Percentiles rank a stretch among this genome's conserved stretches.
Conservation (phyloP, 192 early-diverging fungal genomes). For the Chytriomyces sp. region DNA sequence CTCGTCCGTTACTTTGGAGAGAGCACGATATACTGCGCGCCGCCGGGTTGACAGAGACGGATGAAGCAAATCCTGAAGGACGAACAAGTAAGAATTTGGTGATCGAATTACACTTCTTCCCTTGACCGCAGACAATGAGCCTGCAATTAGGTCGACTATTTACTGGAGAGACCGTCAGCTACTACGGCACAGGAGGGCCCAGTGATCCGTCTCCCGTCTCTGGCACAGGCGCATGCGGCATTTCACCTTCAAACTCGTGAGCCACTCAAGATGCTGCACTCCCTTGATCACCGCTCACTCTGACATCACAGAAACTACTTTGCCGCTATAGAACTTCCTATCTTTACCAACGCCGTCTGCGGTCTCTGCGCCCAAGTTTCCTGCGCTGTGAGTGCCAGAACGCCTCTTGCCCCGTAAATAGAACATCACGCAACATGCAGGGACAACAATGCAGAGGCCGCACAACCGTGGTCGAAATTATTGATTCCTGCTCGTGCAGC, state of each 20-base stretch:
- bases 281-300: neutral
- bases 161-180: neutral
- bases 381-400: neutral
- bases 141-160: neutral
- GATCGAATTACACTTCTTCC: no score
- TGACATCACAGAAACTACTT: slow-evolving; percentile 1
- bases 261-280: neutral
- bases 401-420: neutral
- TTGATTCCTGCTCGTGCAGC: neutral
- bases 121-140: neutral
- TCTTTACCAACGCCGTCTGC: neutral
- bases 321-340: neutral
- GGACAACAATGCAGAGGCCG: neutral
- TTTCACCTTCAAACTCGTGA: neutral
- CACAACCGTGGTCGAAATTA: neutral
- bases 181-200: neutral
- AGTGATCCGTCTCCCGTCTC: neutral
- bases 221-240: neutral
- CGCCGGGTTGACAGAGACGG: no score
- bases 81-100: no score
- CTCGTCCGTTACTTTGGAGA: no score
- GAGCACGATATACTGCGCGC: no score
- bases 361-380: neutral
- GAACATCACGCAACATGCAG: neutral
- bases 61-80: no score